Percentiles rank a stretch among this genome's conserved stretches.
phyloP scores from a whole-genome alignment of 164 flowering plant species.

The Annona squamosa region DNA sequence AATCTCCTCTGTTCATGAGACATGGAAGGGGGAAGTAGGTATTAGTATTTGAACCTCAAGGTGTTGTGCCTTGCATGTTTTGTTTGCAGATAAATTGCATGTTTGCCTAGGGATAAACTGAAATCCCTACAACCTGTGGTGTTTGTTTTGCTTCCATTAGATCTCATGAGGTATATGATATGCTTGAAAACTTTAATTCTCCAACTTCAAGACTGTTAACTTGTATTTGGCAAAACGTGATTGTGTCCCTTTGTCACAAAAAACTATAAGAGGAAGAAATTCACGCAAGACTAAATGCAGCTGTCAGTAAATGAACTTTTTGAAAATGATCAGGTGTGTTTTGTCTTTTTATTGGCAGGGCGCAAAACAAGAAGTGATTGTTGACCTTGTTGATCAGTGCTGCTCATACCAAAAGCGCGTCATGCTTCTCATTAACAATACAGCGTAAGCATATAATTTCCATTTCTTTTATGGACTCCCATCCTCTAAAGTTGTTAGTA shows the following conservation, averaged over 20 bases:
- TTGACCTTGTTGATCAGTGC: slow-evolving; percentile 95
- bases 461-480: background rate
- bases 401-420: slow-evolving; percentile 81
- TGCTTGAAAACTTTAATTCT: background rate
- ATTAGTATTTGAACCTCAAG: too few relatives aligned
- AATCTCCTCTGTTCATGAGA: too few relatives aligned
- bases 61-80: too few relatives aligned
- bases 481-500: background rate
- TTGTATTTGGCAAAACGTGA: background rate
- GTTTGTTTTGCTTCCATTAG: background rate
- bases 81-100: too few relatives aligned
- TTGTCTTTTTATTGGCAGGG: slow-evolving; percentile 40
- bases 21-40: too few relatives aligned
- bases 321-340: background rate
- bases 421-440: slow-evolving; percentile 66
- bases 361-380: slow-evolving; percentile 72
- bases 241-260: background rate
- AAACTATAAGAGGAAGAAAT: background rate
- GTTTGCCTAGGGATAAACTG: too few relatives aligned
- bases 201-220: background rate
- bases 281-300: background rate
- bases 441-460: slow-evolving; percentile 42
- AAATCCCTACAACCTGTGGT: background rate
- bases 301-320: background rate
- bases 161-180: background rate